Percentiles rank a stretch among this genome's conserved stretches.
phyloP scores from a whole-genome alignment of 1,284 basidiomycete species.

The Hortiboletus rubellus region DNA sequence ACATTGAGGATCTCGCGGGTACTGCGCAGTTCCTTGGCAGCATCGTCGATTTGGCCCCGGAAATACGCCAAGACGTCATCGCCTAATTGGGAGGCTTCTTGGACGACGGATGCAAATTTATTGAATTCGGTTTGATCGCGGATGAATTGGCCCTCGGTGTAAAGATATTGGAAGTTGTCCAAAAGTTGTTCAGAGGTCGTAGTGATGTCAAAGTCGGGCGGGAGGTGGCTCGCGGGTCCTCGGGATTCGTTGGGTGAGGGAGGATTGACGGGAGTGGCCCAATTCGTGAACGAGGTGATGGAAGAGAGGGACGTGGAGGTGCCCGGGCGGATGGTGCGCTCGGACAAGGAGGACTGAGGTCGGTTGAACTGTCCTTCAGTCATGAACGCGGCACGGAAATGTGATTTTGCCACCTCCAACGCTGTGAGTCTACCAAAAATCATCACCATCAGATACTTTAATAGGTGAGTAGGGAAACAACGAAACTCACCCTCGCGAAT shows the following conservation, averaged over 20 bases:
- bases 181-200: constrained; percentile 51
- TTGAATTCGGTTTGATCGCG: constrained; percentile 40
- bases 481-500: constrained; percentile 59
- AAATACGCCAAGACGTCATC: constrained; percentile 48
- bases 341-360: constrained; percentile 54
- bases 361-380: constrained; percentile 46
- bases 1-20: constrained; percentile 45
- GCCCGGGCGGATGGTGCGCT: constrained; percentile 54
- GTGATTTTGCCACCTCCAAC: constrained; percentile 61
- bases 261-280: constrained; percentile 22
- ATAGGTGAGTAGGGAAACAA: not conserved
- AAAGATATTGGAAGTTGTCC: constrained; percentile 51
- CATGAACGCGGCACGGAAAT: constrained; percentile 60
- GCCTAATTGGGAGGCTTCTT: constrained; percentile 47
- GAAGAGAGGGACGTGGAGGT: constrained; percentile 42
- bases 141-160: constrained; percentile 40
- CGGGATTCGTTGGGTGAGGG: constrained; percentile 19
- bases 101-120: constrained; percentile 46
- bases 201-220: constrained; percentile 44
- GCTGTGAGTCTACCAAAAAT: constrained; percentile 55
- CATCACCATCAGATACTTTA: not conserved
- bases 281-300: constrained; percentile 43
- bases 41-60: constrained; percentile 52
- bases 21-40: constrained; percentile 47
- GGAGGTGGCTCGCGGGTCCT: constrained; percentile 24